Evolutionary conservation across 441 rosid genomes (phyloP).

Genomic region (Corymbia citriodora): DNA sequence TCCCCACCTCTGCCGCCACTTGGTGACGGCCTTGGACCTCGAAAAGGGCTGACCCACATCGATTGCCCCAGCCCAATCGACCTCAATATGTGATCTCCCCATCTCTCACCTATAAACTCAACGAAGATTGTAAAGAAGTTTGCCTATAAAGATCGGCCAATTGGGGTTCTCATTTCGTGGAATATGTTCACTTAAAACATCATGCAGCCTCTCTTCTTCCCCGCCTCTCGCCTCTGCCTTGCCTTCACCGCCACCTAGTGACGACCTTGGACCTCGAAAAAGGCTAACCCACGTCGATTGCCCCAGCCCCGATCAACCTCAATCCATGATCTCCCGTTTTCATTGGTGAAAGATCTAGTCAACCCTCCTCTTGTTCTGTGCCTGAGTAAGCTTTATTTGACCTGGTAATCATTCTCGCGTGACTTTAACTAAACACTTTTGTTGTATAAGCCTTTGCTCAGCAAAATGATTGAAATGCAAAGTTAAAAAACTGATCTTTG

Average conservation of each 20-base stretch:
- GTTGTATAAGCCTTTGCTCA: neutral
- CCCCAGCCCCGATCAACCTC: neutral
- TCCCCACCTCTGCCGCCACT: neutral
- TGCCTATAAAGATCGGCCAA: no score
- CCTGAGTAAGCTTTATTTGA: neutral
- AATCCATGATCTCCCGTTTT: neutral
- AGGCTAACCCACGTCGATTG: neutral
- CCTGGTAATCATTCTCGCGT: neutral
- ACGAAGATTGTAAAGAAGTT: no score
- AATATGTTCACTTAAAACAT: no score
- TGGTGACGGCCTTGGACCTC: neutral
- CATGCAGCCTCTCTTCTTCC: neutral
- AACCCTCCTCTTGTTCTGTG: neutral
- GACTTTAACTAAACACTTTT: neutral
- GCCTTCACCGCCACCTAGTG: neutral
- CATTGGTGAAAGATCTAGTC: neutral
- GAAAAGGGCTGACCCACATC: neutral
- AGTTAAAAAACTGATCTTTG: neutral
- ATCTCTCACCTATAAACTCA: no score
- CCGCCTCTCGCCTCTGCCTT: neutral
- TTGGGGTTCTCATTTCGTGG: no score
- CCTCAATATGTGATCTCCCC: neutral
- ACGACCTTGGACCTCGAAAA: neutral
- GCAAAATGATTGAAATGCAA: neutral
- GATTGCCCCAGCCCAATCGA: neutral